A percentile compares a stretch with the other conserved stretches of the same genome.
Evolutionary conservation across 192 early-diverging fungal genomes (phyloP).

Genomic region (Piromyces finnis): DNA sequence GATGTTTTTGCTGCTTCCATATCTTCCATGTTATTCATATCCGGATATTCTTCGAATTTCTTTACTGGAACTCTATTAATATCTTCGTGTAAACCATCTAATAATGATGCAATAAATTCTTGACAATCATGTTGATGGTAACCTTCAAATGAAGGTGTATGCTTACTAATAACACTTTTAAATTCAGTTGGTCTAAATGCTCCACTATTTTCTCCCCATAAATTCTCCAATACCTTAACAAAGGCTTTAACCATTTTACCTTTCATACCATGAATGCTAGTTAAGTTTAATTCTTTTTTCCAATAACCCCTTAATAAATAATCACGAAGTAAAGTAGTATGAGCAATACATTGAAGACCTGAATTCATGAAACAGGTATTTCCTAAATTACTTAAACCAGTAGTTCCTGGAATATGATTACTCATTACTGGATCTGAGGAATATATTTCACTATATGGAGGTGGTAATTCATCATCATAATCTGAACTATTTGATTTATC

Average conservation of each 20-base stretch:
- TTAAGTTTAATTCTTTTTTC: conserved; percentile 40
- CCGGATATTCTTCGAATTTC: conserved; percentile 62
- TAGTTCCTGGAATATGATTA: background rate
- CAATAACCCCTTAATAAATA: conserved; percentile 42
- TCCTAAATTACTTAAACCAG: conserved; percentile 62
- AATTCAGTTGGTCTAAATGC: conserved; percentile 6
- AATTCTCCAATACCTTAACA: conserved; percentile 36
- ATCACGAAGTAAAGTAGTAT: conserved; percentile 13
- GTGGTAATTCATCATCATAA: background rate
- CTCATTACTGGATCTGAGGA: background rate
- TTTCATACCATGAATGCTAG: conserved; percentile 56
- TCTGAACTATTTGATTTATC: background rate
- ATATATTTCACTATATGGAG: background rate
- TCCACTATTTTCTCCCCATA: conserved; percentile 27
- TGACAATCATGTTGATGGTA: conserved; percentile 75
- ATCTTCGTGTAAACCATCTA: conserved; percentile 78
- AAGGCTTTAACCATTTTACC: conserved; percentile 51
- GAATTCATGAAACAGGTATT: conserved; percentile 91
- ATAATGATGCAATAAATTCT: conserved; percentile 58
- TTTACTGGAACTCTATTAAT: conserved; percentile 63
- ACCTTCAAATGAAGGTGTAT: conserved; percentile 42
- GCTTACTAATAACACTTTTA: conserved; percentile 20
- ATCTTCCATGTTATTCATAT: conserved; percentile 42
- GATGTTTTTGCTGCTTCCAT: conserved; percentile 34
- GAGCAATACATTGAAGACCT: conserved; percentile 62